Conservation (phyloP, 2,329 filamentous ascomycete species). For the Aureobasidium musti region DNA sequence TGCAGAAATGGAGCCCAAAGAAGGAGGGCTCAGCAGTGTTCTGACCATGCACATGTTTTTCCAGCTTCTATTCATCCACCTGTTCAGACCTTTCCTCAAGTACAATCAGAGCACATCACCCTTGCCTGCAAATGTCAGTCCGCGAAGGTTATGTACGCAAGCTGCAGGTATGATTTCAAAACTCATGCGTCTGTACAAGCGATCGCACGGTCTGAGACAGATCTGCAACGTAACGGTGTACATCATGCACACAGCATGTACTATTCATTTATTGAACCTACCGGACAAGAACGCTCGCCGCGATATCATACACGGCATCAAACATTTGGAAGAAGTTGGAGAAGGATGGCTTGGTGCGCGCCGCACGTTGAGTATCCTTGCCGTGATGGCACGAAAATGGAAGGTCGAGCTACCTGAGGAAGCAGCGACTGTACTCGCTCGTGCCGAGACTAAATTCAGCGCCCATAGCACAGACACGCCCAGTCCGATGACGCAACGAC, state of each 20-base stretch:
- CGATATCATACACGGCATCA: slow-evolving; percentile 87
- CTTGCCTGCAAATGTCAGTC: slow-evolving; percentile 82
- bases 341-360: slow-evolving; percentile 92
- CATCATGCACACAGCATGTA: slow-evolving; percentile 91
- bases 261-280: slow-evolving; percentile 88
- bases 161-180: slow-evolving; percentile 90
- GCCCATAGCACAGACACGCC: slow-evolving; percentile 64
- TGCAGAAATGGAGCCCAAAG: slow-evolving; percentile 82
- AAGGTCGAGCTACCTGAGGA: slow-evolving; percentile 83
- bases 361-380: slow-evolving; percentile 80
- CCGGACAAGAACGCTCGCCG: slow-evolving; percentile 87
- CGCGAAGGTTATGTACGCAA: slow-evolving; percentile 85
- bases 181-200: slow-evolving; percentile 90
- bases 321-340: slow-evolving; percentile 91
- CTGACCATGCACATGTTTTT: slow-evolving; percentile 94
- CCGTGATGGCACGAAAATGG: slow-evolving; percentile 85
- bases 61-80: slow-evolving; percentile 90
- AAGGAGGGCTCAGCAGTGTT: slow-evolving; percentile 84
- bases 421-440: slow-evolving; percentile 70
- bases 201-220: slow-evolving; percentile 84
- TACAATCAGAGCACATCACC: slow-evolving; percentile 81
- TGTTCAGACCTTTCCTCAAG: slow-evolving; percentile 93
- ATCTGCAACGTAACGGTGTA: slow-evolving; percentile 98
- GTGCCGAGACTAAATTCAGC: slow-evolving; percentile 79
- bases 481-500: slow-evolving; percentile 48